Evolutionary conservation across 352 stramenopile species (phyloP).

Genomic region (Phytophthora melonis): DNA sequence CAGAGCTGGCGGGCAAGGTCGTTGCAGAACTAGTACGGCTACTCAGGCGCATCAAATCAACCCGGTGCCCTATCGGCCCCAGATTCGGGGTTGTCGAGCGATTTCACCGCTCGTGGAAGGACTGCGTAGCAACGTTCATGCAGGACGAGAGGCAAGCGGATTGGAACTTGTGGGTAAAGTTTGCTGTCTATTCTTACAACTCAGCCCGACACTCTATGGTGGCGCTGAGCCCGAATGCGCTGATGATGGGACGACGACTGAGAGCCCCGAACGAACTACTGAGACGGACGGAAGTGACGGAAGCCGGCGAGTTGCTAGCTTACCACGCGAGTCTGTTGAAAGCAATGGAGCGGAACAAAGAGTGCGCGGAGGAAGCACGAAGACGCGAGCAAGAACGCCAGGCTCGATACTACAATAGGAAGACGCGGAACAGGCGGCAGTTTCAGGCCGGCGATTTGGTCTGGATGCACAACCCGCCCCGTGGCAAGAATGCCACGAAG

Average conservation of each 20-base stretch:
- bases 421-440: neutral
- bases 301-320: neutral
- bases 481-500: slow-evolving; percentile 9
- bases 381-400: neutral
- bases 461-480: slow-evolving; percentile 4
- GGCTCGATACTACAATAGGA: neutral
- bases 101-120: neutral
- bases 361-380: neutral
- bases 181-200: neutral
- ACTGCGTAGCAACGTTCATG: neutral
- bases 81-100: neutral
- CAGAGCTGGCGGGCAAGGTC: too few species aligned
- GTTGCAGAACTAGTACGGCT: too few species aligned
- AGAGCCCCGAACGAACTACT: neutral
- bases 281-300: neutral
- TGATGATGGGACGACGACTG: neutral
- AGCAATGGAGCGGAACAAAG: neutral
- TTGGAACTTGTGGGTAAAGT: neutral
- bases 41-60: neutral
- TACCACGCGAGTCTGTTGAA: neutral
- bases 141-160: neutral
- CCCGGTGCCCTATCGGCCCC: neutral
- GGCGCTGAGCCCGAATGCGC: neutral
- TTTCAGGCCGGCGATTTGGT: slow-evolving; percentile 1
- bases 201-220: neutral